Percentiles rank a stretch among this genome's conserved stretches.
These are phyloP conservation scores for Neurospora cerealis DNA, from an alignment of 495 filamentous ascomycete species.

Conservation along the genomic window DNA sequence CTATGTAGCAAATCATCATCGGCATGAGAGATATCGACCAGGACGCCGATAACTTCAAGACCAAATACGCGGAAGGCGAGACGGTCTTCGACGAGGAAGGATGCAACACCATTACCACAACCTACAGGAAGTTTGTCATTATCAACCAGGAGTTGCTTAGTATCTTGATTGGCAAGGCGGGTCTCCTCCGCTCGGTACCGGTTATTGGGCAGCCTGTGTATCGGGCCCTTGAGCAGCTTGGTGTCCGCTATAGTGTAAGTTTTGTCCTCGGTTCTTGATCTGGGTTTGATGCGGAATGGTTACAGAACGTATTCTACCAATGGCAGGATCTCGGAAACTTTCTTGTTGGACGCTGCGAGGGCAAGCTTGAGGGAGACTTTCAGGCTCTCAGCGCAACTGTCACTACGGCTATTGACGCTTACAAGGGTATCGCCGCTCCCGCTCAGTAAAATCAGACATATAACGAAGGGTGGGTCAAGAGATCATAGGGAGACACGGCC, in stretches of 20 bases:
- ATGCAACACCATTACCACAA: slow-evolving; percentile 9
- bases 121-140: slow-evolving; percentile 22
- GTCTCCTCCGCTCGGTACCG: slow-evolving; percentile 9
- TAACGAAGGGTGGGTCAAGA: not conserved
- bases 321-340: not conserved
- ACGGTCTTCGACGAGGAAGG: not conserved
- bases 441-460: not conserved
- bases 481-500: not conserved
- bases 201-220: slow-evolving; percentile 6
- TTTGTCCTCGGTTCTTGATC: too few relatives aligned
- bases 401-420: not conserved
- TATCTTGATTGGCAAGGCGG: slow-evolving; percentile 23
- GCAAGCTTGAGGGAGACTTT: too few relatives aligned
- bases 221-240: not conserved
- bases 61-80: not conserved
- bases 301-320: too few relatives aligned
- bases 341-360: not conserved
- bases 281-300: too few relatives aligned
- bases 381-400: not conserved
- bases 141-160: slow-evolving; percentile 23
- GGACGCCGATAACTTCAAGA: not conserved
- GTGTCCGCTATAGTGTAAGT: not conserved
- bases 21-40: slow-evolving; percentile 14
- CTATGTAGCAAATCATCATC: slow-evolving; percentile 8
- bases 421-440: not conserved